Evolutionary conservation across 2,329 filamentous ascomycete genomes (phyloP).

Genomic region (Fusarium tupiense): DNA sequence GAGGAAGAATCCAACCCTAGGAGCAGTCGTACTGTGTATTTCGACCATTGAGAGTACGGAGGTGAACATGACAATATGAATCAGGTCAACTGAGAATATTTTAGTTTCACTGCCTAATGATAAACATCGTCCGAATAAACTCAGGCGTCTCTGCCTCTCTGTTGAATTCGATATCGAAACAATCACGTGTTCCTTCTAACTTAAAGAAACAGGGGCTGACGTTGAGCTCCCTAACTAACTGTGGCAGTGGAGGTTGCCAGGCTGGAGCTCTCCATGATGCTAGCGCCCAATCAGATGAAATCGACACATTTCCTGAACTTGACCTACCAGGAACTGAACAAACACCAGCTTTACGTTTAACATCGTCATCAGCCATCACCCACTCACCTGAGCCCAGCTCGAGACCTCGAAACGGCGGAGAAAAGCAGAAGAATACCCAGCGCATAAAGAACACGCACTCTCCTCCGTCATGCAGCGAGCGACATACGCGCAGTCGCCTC

Average conservation of each 20-base stretch:
- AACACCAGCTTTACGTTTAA: slow-evolving; percentile 38
- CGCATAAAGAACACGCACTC: background rate
- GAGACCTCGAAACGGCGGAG: background rate
- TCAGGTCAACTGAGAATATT: background rate
- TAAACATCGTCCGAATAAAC: background rate
- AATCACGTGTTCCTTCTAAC: slow-evolving; percentile 34
- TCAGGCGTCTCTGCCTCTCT: background rate
- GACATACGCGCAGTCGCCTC: slow-evolving; percentile 87
- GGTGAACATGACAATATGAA: background rate
- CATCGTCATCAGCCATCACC: slow-evolving; percentile 31
- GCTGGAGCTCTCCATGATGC: slow-evolving; percentile 39
- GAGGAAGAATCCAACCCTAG: slow-evolving; percentile 5
- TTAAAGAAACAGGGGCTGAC: slow-evolving; percentile 8
- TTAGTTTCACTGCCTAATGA: background rate
- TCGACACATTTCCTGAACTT: slow-evolving; percentile 49
- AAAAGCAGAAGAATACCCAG: background rate
- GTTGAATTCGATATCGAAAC: background rate
- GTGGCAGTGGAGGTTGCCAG: background rate
- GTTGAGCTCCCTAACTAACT: slow-evolving; percentile 4
- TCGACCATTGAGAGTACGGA: slow-evolving; percentile 1
- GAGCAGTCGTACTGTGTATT: background rate
- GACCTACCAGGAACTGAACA: slow-evolving; percentile 43
- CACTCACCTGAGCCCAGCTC: slow-evolving; percentile 9
- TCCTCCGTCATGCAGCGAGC: slow-evolving; percentile 80
- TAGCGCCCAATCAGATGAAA: slow-evolving; percentile 42